A percentile compares a stretch with the other conserved stretches of the same genome.
Evolutionary conservation across 306 rosid genomes (phyloP).

Genomic region (Casuarina cunninghamiana): DNA sequence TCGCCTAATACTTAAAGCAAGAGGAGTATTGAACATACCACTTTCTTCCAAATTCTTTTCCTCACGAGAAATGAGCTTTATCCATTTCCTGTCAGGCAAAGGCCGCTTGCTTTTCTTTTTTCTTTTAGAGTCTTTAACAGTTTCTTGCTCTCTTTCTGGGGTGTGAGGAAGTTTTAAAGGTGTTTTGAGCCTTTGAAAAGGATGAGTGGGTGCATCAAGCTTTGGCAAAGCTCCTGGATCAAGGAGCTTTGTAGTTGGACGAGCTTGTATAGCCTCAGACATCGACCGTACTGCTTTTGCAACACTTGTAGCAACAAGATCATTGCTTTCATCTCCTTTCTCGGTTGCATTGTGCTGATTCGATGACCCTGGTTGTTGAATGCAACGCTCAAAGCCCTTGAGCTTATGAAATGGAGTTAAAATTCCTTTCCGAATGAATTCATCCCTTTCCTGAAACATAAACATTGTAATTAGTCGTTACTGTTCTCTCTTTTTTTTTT

Average conservation of each 20-base stretch:
- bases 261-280: constrained; percentile 81
- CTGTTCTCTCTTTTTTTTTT: constrained; percentile 13
- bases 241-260: constrained; percentile 84
- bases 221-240: constrained; percentile 66
- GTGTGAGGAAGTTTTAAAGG: constrained; percentile 50
- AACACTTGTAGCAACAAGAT: constrained; percentile 60
- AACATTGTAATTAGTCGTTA: constrained; percentile 36
- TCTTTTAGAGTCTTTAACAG: constrained; percentile 40
- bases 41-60: constrained; percentile 46
- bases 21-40: constrained; percentile 48
- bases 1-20: constrained; percentile 5
- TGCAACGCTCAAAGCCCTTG: constrained; percentile 84
- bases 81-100: constrained; percentile 85
- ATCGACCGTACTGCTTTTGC: constrained; percentile 68
- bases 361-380: constrained; percentile 63
- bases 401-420: constrained; percentile 93
- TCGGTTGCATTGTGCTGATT: constrained; percentile 35
- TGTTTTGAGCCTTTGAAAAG: constrained; percentile 70
- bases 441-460: constrained; percentile 85
- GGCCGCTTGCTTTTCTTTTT: constrained; percentile 66
- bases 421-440: constrained; percentile 80
- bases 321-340: constrained; percentile 38
- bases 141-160: constrained; percentile 38
- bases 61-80: constrained; percentile 60
- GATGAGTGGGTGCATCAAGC: constrained; percentile 83